A percentile compares a stretch with the other conserved stretches of the same genome.
Conservation (phyloP, 805 yeast species). For the Diddensiella santjacobensis region DNA sequence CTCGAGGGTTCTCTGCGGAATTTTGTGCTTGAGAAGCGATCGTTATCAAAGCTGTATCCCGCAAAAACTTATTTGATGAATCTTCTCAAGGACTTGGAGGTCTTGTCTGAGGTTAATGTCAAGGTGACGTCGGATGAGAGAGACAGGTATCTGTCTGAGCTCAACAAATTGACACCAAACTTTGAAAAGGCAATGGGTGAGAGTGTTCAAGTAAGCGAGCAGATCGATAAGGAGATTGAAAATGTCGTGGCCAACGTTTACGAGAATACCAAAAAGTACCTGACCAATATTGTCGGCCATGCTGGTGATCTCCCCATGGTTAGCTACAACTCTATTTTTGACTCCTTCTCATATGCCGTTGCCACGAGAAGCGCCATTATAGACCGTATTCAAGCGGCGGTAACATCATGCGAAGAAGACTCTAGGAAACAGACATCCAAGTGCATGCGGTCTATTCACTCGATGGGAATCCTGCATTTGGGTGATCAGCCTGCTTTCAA, state of each 20-base stretch:
- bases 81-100: slow-evolving; percentile 59
- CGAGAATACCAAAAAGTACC: slow-evolving; percentile 52
- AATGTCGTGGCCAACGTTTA: slow-evolving; percentile 54
- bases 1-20: slow-evolving; percentile 80
- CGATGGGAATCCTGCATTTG: slow-evolving; percentile 58
- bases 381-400: slow-evolving; percentile 59
- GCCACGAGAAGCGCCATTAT: slow-evolving; percentile 67
- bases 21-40: slow-evolving; percentile 84
- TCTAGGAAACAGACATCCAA: slow-evolving; percentile 60
- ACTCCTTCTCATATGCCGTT: slow-evolving; percentile 63
- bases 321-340: slow-evolving; percentile 58
- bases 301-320: slow-evolving; percentile 52
- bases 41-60: slow-evolving; percentile 84
- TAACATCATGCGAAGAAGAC: slow-evolving; percentile 58
- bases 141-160: slow-evolving; percentile 43
- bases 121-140: slow-evolving; percentile 49
- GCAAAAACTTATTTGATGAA: slow-evolving; percentile 83
- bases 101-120: slow-evolving; percentile 60
- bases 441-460: slow-evolving; percentile 59
- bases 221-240: slow-evolving; percentile 63
- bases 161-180: slow-evolving; percentile 59
- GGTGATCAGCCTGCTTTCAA: slow-evolving; percentile 52
- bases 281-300: slow-evolving; percentile 48
- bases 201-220: slow-evolving; percentile 53
- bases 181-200: slow-evolving; percentile 51